Percentiles rank a stretch among this genome's conserved stretches.
These are phyloP conservation scores for Backusella circina DNA, from an alignment of 192 early-diverging fungal species.

Conservation along the genomic window DNA sequence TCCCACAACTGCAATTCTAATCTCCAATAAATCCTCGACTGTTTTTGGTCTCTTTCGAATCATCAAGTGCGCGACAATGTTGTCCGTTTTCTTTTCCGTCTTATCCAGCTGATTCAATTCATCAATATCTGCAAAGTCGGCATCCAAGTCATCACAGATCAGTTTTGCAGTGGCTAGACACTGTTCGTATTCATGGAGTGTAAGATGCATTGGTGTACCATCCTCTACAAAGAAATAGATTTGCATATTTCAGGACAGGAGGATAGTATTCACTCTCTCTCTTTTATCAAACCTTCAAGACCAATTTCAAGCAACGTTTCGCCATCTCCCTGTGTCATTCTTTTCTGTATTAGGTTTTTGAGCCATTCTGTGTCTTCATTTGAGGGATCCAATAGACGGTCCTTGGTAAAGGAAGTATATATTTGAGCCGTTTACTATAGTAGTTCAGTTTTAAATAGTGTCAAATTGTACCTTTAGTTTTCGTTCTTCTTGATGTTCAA, in stretches of 20 bases:
- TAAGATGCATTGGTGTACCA: conserved; percentile 66
- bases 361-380: conserved; percentile 46
- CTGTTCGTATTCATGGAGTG: conserved; percentile 38
- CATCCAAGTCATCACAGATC: conserved; percentile 38
- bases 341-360: conserved; percentile 32
- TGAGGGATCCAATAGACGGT: conserved; percentile 44
- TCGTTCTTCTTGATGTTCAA: not conserved
- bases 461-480: not conserved
- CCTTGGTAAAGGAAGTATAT: conserved; percentile 23
- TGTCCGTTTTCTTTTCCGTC: conserved; percentile 5
- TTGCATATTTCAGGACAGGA: not conserved
- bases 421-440: not conserved
- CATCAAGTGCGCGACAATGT: conserved; percentile 52
- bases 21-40: conserved; percentile 82
- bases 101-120: conserved; percentile 23
- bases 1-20: conserved; percentile 86
- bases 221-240: conserved; percentile 46
- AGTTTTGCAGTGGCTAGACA: conserved; percentile 38
- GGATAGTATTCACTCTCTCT: not conserved
- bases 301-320: conserved; percentile 80
- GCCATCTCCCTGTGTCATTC: conserved; percentile 59
- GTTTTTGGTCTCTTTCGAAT: conserved; percentile 65
- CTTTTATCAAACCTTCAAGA: conserved; percentile 50
- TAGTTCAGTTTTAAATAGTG: not conserved
- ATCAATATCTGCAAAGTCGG: conserved; percentile 47